phyloP scores from a whole-genome alignment of 2,329 filamentous ascomycete species.

The Pseudonectria buxi region DNA sequence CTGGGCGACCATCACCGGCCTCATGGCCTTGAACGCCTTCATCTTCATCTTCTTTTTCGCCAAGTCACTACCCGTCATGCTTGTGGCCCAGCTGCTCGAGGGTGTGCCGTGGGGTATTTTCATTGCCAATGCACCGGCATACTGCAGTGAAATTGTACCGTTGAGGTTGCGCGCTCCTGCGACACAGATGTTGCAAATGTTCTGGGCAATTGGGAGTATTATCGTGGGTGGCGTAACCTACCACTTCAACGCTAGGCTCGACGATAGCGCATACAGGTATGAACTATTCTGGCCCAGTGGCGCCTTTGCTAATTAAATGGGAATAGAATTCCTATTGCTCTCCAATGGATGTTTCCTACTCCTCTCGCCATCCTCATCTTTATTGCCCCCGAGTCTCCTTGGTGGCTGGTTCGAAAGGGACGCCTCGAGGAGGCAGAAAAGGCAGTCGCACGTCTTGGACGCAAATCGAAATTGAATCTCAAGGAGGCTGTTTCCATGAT shows the following conservation, averaged over 20 bases:
- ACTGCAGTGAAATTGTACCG: slow-evolving; percentile 54
- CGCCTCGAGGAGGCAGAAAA: slow-evolving; percentile 34
- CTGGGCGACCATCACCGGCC: slow-evolving; percentile 28
- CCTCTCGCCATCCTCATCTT: slow-evolving; percentile 46
- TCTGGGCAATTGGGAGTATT: slow-evolving; percentile 55
- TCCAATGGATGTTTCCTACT: slow-evolving; percentile 54
- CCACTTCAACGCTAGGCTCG: slow-evolving; percentile 33
- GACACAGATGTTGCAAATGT: slow-evolving; percentile 58
- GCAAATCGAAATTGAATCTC: slow-evolving; percentile 11
- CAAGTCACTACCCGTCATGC: slow-evolving; percentile 34
- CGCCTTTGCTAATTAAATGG: slow-evolving; percentile 15
- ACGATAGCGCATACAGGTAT: slow-evolving; percentile 14
- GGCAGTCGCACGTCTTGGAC: slow-evolving; percentile 41
- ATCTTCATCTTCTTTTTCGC: slow-evolving; percentile 49
- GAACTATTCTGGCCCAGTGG: slow-evolving; percentile 18
- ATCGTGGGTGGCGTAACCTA: slow-evolving; percentile 51
- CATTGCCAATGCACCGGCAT: slow-evolving; percentile 55
- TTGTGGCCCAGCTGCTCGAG: slow-evolving; percentile 49
- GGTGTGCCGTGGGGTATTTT: slow-evolving; percentile 58
- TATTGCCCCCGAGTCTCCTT: slow-evolving; percentile 44
- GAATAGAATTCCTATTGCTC: slow-evolving; percentile 43
- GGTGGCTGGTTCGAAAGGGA: slow-evolving; percentile 48
- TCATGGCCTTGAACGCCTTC: slow-evolving; percentile 33
- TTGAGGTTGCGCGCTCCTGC: slow-evolving; percentile 48
- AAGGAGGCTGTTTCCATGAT: slow-evolving; percentile 48